A percentile compares a stretch with the other conserved stretches of the same genome.
Evolutionary conservation across 2,329 filamentous ascomycete genomes (phyloP).

Genomic region (Xylariaceae sp.): DNA sequence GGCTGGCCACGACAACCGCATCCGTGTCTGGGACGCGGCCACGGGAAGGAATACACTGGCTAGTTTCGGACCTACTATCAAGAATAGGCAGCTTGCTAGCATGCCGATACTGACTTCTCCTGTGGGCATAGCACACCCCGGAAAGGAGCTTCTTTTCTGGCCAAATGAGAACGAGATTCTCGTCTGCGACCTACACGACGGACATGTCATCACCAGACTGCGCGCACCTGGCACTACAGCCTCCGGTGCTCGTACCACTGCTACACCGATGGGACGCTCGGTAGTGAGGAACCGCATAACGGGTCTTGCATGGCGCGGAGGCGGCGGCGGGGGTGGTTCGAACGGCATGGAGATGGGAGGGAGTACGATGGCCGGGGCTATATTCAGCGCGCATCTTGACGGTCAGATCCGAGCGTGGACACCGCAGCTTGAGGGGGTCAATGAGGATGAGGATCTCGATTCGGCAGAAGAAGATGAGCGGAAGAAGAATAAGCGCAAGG

Average conservation of each 20-base stretch:
- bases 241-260: slow-evolving; percentile 38
- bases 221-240: slow-evolving; percentile 55
- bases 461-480: slow-evolving; percentile 42
- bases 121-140: slow-evolving; percentile 47
- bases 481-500: slow-evolving; percentile 70
- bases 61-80: slow-evolving; percentile 77
- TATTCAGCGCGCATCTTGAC: slow-evolving; percentile 80
- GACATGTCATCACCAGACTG: slow-evolving; percentile 65
- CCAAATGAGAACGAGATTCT: slow-evolving; percentile 78
- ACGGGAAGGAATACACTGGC: slow-evolving; percentile 82
- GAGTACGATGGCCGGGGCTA: slow-evolving; percentile 44
- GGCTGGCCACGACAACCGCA: slow-evolving; percentile 74
- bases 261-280: slow-evolving; percentile 48
- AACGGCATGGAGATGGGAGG: slow-evolving; percentile 58
- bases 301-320: slow-evolving; percentile 65
- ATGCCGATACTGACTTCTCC: slow-evolving; percentile 61
- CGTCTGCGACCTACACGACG: slow-evolving; percentile 73
- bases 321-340: slow-evolving; percentile 53
- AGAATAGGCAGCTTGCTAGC: slow-evolving; percentile 62
- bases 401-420: slow-evolving; percentile 79
- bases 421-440: slow-evolving; percentile 50
- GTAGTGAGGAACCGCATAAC: slow-evolving; percentile 62
- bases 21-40: slow-evolving; percentile 80
- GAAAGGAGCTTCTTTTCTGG: slow-evolving; percentile 68
- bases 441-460: slow-evolving; percentile 46